Percentiles rank a stretch among this genome's conserved stretches.
Conservation (phyloP, 2,329 filamentous ascomycete genomes). For the Ilyonectria mors-panacis region DNA sequence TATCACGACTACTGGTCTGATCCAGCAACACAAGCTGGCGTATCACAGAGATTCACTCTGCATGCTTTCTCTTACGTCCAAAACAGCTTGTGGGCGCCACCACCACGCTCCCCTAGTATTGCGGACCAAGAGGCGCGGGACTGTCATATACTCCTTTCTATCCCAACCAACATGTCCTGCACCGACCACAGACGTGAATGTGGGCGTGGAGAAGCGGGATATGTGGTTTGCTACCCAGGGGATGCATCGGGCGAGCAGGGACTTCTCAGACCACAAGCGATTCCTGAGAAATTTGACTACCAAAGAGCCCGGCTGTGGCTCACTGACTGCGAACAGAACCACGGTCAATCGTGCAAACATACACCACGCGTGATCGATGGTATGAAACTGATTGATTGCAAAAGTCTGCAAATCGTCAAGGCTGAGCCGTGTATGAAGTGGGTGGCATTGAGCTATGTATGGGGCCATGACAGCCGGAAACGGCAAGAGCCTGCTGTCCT, state of each 20-base stretch:
- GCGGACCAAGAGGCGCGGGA: background rate
- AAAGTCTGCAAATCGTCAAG: background rate
- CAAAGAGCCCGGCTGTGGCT: background rate
- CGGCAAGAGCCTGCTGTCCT: no score
- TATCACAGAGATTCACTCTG: background rate
- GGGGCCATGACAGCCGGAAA: background rate
- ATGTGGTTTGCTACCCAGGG: background rate
- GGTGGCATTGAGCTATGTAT: conserved; percentile 2
- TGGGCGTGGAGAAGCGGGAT: background rate
- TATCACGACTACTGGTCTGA: background rate
- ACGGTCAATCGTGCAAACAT: background rate
- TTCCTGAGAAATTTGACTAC: background rate
- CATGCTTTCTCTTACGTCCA: background rate
- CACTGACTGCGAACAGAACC: background rate
- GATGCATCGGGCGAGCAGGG: background rate
- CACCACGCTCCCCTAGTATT: background rate
- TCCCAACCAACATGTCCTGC: no score
- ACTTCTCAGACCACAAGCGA: background rate
- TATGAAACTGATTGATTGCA: conserved; percentile 9
- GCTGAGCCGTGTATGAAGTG: background rate
- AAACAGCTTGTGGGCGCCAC: background rate
- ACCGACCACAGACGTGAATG: no score
- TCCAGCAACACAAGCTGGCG: no score
- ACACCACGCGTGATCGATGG: background rate
- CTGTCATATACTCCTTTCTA: background rate